Base-by-base conservation (phyloP, 164 flowering plant genomes). In the Magnolia changhungtana region DNA sequence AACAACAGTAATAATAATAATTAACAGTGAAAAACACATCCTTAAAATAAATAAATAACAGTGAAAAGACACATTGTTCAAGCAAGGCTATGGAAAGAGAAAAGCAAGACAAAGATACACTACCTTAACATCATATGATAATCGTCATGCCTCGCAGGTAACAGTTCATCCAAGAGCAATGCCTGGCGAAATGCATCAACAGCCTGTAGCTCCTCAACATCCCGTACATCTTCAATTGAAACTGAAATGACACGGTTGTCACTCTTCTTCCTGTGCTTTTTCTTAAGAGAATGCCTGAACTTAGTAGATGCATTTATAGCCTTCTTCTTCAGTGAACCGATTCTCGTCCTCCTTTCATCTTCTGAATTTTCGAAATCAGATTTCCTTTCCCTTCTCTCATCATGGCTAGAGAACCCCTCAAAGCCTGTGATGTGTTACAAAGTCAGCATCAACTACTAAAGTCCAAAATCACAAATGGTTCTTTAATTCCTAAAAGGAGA, bases 61-160 rank as follows among this genome's bases (percentile, higher is more conserved):
- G 45, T 5, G 45, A 37, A 37, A 37, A 37, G 45, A 37, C 45
- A 37, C 45, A 37, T 37, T 4, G 45, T 37, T 37, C 45, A 37
- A 37, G 45, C 45, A 37, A 37, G 45, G 45, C 45, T 37, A 70
- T 13, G 23, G 27, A 70, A 49, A 19, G 24, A 70, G 72, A 50
- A 70, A 20, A 70, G 24, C 6, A n/a, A 70, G 72, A 70, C 55
- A 49, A 29, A 70, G 72, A 70, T 31, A 4, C 3, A 0, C n/a
- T 55, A 94, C 98, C 98, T 92, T 77, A 94, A 80, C 94, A 92
- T 88, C 94, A 90, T 89, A 81, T 91, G 96, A 80, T 94, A 94
- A 79, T 94, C 98, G 85, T 94, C 97, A 76, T 86, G 89, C 73
- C 78, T 86, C 64, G 86, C 82, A 24, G 97, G 96, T 3, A 94